Evolutionary conservation across 306 rosid species (phyloP).

Genomic region (Arachis stenosperma): DNA sequence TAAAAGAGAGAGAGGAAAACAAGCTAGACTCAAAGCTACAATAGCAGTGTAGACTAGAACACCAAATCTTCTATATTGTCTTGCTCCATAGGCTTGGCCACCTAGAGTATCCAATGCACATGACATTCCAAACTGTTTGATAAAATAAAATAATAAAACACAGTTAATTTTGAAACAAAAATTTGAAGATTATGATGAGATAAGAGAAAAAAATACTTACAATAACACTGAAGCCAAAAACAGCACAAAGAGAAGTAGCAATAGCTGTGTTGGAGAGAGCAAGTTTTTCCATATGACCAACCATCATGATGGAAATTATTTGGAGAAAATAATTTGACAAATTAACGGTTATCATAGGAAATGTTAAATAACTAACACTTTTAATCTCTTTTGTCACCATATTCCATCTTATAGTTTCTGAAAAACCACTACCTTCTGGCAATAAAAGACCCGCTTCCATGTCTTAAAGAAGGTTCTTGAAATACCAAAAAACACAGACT

Average conservation of each 20-base stretch:
- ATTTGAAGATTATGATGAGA: too few species aligned
- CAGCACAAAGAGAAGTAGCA: slow-evolving; percentile 58
- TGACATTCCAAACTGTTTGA: slow-evolving; percentile 59
- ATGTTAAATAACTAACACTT: slow-evolving; percentile 47
- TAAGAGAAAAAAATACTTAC: too few species aligned
- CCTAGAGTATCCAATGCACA: slow-evolving; percentile 68
- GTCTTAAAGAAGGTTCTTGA: too few species aligned
- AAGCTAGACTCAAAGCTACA: slow-evolving; percentile 58
- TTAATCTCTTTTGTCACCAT: slow-evolving; percentile 45
- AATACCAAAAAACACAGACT: too few species aligned
- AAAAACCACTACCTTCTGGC: not conserved
- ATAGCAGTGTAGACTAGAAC: slow-evolving; percentile 56
- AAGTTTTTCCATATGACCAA: slow-evolving; percentile 67
- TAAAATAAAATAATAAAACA: too few species aligned
- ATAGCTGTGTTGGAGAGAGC: slow-evolving; percentile 68
- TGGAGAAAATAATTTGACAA: slow-evolving; percentile 55
- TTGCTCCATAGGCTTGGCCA: slow-evolving; percentile 75
- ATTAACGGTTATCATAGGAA: slow-evolving; percentile 60
- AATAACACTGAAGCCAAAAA: slow-evolving; percentile 48
- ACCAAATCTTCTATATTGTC: slow-evolving; percentile 60
- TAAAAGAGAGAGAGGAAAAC: slow-evolving; percentile 48
- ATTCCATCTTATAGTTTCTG: slow-evolving; percentile 17
- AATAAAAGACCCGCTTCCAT: too few species aligned
- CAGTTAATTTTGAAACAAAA: too few species aligned
- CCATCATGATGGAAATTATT: slow-evolving; percentile 54